A percentile compares a stretch with the other conserved stretches of the same genome.
Evolutionary conservation across 306 rosid species (phyloP).

Genomic region (Castanospermum australe): DNA sequence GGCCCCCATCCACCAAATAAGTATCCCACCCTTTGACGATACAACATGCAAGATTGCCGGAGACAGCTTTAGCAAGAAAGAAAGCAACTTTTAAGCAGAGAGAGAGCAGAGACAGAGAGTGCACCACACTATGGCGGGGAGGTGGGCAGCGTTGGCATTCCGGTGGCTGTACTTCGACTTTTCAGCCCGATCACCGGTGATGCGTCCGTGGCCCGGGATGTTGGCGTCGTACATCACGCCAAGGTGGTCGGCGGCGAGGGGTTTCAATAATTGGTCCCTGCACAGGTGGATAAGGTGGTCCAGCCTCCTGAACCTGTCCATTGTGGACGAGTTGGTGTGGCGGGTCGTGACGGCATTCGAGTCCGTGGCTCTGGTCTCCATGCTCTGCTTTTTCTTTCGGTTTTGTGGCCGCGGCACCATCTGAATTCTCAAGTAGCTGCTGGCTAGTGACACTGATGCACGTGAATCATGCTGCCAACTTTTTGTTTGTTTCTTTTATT

Average conservation of each 20-base stretch:
- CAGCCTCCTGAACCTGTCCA: conserved; percentile 39
- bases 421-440: too few relatives aligned
- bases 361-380: conserved; percentile 69
- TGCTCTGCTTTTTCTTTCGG: conserved; percentile 81
- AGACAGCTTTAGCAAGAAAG: too few relatives aligned
- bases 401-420: conserved; percentile 85
- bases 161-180: conserved; percentile 27
- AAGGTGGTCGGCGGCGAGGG: too few relatives aligned
- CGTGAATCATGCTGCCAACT: background rate
- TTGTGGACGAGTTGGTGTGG: conserved; percentile 77
- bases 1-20: too few relatives aligned
- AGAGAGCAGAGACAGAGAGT: too few relatives aligned
- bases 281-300: conserved; percentile 47
- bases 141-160: conserved; percentile 5
- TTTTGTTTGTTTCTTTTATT: background rate
- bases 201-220: conserved; percentile 45
- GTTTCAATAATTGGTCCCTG: too few relatives aligned
- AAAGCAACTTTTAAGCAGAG: too few relatives aligned
- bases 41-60: too few relatives aligned
- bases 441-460: background rate
- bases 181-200: conserved; percentile 24
- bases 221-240: conserved; percentile 37
- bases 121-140: too few relatives aligned
- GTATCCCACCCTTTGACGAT: too few relatives aligned
- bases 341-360: conserved; percentile 69